Conservation (phyloP, 2,329 filamentous ascomycete species). For the Stylonectria norvegica region DNA sequence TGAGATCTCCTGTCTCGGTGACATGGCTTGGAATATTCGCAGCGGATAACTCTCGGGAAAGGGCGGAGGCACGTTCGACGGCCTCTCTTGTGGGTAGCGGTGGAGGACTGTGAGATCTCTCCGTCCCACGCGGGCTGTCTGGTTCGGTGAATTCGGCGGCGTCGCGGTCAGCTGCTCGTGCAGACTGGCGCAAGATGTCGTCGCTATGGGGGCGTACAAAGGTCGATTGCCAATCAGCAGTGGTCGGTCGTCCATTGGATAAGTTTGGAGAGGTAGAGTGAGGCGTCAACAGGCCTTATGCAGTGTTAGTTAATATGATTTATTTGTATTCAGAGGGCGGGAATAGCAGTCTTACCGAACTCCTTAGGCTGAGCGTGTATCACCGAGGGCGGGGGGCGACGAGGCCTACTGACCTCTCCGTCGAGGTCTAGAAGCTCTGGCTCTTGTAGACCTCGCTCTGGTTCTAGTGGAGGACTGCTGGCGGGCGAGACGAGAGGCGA, state of each 20-base stretch:
- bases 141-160: slow-evolving; percentile 36
- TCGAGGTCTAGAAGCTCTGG: slow-evolving; percentile 69
- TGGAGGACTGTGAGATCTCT: slow-evolving; percentile 73
- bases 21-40: slow-evolving; percentile 92
- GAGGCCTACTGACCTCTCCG: slow-evolving; percentile 32
- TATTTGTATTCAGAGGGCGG: not conserved
- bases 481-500: slow-evolving; percentile 89
- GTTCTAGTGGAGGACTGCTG: slow-evolving; percentile 69
- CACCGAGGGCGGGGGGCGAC: slow-evolving; percentile 45
- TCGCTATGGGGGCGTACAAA: slow-evolving; percentile 51
- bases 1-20: slow-evolving; percentile 89
- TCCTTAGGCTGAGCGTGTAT: slow-evolving; percentile 31
- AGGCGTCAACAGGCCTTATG: slow-evolving; percentile 47
- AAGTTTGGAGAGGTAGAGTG: slow-evolving; percentile 52
- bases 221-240: slow-evolving; percentile 49
- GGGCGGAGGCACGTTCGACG: slow-evolving; percentile 73
- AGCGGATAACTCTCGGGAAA: slow-evolving; percentile 82
- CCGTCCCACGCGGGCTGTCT: slow-evolving; percentile 40
- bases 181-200: slow-evolving; percentile 48
- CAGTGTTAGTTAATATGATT: not conserved
- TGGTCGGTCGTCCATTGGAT: slow-evolving; percentile 42
- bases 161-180: slow-evolving; percentile 37
- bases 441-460: slow-evolving; percentile 54
- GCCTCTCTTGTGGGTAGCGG: slow-evolving; percentile 70
- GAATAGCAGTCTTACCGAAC: slow-evolving; percentile 25